Percentiles rank a stretch among this genome's conserved stretches.
Evolutionary conservation across 2,329 filamentous ascomycete species (phyloP).

Genomic region (Clonostachys rosea): DNA sequence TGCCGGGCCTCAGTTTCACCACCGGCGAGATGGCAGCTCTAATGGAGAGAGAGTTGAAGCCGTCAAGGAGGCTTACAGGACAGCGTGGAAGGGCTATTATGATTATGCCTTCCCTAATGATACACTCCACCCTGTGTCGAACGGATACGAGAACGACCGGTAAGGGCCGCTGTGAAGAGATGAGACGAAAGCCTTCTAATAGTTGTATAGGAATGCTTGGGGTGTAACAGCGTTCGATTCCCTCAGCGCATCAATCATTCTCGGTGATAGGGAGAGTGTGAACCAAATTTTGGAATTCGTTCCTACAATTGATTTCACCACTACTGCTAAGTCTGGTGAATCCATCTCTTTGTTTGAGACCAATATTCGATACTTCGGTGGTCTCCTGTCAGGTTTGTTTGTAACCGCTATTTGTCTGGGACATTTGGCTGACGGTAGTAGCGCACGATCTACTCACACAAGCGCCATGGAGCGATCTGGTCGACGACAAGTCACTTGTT

Average conservation of each 20-base stretch:
- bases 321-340: conserved; percentile 35
- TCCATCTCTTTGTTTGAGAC: conserved; percentile 81
- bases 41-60: not conserved
- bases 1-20: not conserved
- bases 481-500: conserved; percentile 38
- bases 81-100: not conserved
- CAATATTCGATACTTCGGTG: conserved; percentile 82
- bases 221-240: conserved; percentile 80
- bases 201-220: conserved; percentile 66
- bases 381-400: conserved; percentile 63
- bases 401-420: no score
- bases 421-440: conserved; percentile 11
- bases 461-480: conserved; percentile 54
- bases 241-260: conserved; percentile 73
- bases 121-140: not conserved
- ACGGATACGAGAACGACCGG: not conserved
- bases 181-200: not conserved
- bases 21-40: not conserved
- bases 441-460: conserved; percentile 64
- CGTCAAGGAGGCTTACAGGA: not conserved
- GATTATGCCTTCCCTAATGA: conserved; percentile 1
- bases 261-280: conserved; percentile 65
- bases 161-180: not conserved
- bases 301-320: conserved; percentile 64
- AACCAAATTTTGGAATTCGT: conserved; percentile 68